A percentile compares a stretch with the other conserved stretches of the same genome.
Evolutionary conservation across 495 filamentous ascomycete species (phyloP).

Genomic region (Recurvomyces mirabilis): DNA sequence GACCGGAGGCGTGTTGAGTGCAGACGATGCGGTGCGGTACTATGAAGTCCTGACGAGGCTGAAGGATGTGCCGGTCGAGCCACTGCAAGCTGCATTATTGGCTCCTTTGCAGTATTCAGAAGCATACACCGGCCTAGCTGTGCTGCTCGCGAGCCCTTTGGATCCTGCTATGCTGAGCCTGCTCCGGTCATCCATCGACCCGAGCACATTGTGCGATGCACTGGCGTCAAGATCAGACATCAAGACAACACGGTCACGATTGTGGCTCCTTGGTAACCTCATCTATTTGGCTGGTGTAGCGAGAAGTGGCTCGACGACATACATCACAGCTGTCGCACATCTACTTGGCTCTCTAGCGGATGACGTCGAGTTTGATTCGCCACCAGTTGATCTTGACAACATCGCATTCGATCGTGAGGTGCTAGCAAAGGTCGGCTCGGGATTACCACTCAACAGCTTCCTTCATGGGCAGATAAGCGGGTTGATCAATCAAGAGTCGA

Average conservation of each 20-base stretch:
- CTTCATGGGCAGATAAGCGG: slow-evolving; percentile 43
- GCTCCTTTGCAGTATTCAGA: slow-evolving; percentile 10
- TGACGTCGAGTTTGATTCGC: slow-evolving; percentile 44
- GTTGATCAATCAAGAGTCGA: slow-evolving; percentile 49
- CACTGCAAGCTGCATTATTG: slow-evolving; percentile 12
- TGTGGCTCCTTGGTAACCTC: slow-evolving; percentile 75
- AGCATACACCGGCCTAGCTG: slow-evolving; percentile 16
- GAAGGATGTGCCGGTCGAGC: slow-evolving; percentile 3
- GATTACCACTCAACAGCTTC: slow-evolving; percentile 24
- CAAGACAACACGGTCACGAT: slow-evolving; percentile 14
- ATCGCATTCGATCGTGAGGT: slow-evolving; percentile 13
- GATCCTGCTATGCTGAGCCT: slow-evolving; percentile 16
- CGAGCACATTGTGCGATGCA: slow-evolving; percentile 6
- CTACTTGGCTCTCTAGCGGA: slow-evolving; percentile 51
- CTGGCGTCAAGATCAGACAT: neutral
- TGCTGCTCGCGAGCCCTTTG: slow-evolving; percentile 15
- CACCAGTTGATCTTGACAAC: slow-evolving; percentile 17
- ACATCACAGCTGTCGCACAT: slow-evolving; percentile 37
- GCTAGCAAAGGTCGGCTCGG: slow-evolving; percentile 10
- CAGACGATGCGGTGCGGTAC: slow-evolving; percentile 24
- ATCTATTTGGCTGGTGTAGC: slow-evolving; percentile 57
- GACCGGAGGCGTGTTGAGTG: slow-evolving; percentile 15
- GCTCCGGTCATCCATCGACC: slow-evolving; percentile 10
- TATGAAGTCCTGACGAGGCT: slow-evolving; percentile 26
- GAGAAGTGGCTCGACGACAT: slow-evolving; percentile 49